Evolutionary conservation across 2,329 filamentous ascomycete species (phyloP).

Genomic region (Xylaria sp.): DNA sequence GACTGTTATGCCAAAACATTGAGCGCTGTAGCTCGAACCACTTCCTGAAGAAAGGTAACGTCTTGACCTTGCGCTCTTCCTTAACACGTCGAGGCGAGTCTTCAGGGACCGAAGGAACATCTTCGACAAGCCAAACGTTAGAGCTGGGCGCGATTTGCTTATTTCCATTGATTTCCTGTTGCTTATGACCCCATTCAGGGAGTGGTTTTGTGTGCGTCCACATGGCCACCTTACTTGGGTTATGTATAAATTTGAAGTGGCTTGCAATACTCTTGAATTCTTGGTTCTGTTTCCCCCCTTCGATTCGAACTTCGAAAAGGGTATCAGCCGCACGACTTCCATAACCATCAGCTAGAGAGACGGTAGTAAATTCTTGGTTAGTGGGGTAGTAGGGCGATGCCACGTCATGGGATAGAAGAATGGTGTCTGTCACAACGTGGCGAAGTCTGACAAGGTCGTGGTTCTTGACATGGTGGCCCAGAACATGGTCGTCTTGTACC

Average conservation of each 20-base stretch:
- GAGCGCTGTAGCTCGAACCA: slow-evolving; percentile 96
- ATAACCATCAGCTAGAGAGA: slow-evolving; percentile 76
- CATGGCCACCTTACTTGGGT: slow-evolving; percentile 96
- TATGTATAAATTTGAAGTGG: slow-evolving; percentile 95
- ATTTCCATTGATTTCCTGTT: slow-evolving; percentile 99
- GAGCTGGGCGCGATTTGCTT: slow-evolving; percentile 91
- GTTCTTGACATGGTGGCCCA: slow-evolving; percentile 77
- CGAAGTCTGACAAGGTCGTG: slow-evolving; percentile 87
- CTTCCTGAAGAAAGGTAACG: slow-evolving; percentile 88
- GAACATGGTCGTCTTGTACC: slow-evolving; percentile 65
- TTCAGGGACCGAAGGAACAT: slow-evolving; percentile 80
- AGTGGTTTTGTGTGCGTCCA: slow-evolving; percentile 96
- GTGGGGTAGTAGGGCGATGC: slow-evolving; percentile 96
- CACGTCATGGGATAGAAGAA: slow-evolving; percentile 94
- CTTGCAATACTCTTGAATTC: slow-evolving; percentile 91
- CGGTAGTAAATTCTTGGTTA: slow-evolving; percentile 97
- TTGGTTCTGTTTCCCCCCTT: slow-evolving; percentile 81
- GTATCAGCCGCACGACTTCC: slow-evolving; percentile 86
- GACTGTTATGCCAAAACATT: slow-evolving; percentile 99
- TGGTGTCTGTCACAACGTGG: slow-evolving; percentile 85
- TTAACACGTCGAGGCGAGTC: slow-evolving; percentile 80
- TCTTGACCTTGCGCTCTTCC: slow-evolving; percentile 82
- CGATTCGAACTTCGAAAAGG: slow-evolving; percentile 90
- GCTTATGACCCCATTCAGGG: slow-evolving; percentile 97
- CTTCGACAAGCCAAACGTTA: slow-evolving; percentile 94